Percentiles rank a stretch among this genome's conserved stretches.
Conservation (phyloP, 2,329 filamentous ascomycete species). For the Colletotrichum simmondsii region DNA sequence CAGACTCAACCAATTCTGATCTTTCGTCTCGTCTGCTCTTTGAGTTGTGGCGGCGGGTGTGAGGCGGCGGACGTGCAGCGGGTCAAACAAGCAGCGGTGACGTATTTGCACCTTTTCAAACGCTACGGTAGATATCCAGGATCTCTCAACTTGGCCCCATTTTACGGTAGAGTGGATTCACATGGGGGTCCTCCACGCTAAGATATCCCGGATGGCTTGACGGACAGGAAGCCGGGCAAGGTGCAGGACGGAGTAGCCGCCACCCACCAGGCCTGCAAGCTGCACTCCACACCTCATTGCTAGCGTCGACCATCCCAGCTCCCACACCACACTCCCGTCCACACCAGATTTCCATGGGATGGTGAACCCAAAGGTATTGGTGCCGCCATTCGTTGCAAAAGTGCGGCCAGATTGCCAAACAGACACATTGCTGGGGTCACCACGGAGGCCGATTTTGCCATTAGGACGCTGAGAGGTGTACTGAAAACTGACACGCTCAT, state of each 20-base stretch:
- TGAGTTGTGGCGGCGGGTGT: not conserved
- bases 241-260: slow-evolving; percentile 25
- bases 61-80: not conserved
- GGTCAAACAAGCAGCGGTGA: not conserved
- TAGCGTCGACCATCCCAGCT: slow-evolving; percentile 7
- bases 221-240: not conserved
- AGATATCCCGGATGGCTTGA: not conserved
- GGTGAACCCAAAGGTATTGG: not conserved
- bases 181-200: slow-evolving; percentile 12
- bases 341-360: not conserved
- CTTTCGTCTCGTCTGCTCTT: not conserved
- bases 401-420: slow-evolving; percentile 8
- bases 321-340: not conserved
- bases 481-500: not conserved
- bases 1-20: not conserved
- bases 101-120: slow-evolving; percentile 24
- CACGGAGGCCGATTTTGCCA: not conserved
- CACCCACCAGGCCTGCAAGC: slow-evolving; percentile 17
- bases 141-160: not conserved
- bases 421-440: not conserved
- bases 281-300: slow-evolving; percentile 6
- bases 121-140: not conserved
- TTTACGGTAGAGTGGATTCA: slow-evolving; percentile 25
- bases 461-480: not conserved
- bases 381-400: not conserved